Conservation (phyloP, 2,329 filamentous ascomycete species). For the Cordyceps cicadae region DNA sequence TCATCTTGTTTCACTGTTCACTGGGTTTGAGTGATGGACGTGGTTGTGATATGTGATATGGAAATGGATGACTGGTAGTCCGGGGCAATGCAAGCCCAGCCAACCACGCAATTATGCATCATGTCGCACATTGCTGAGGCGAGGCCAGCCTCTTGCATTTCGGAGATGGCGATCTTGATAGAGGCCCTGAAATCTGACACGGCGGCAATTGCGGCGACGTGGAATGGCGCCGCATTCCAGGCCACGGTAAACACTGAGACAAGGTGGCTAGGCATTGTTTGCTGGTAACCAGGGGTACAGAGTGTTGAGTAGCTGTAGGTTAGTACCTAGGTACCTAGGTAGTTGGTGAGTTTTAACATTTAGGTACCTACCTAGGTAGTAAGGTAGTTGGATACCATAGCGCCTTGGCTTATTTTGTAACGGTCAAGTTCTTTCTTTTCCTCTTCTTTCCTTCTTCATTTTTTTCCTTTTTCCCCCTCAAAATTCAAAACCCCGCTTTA, state of each 20-base stretch:
- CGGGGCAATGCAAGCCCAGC: background rate
- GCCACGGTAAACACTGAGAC: background rate
- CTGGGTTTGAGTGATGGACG: background rate
- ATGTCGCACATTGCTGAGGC: background rate
- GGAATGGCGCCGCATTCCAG: background rate
- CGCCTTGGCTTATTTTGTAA: too few relatives aligned
- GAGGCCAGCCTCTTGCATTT: background rate
- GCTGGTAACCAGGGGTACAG: background rate
- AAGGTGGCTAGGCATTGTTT: background rate
- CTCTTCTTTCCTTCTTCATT: too few relatives aligned
- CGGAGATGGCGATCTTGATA: background rate
- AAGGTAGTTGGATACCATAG: too few relatives aligned
- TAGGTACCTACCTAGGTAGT: too few relatives aligned
- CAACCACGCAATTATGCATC: background rate
- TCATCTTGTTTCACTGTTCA: background rate
- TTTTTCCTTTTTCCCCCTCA: too few relatives aligned
- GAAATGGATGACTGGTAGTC: too few relatives aligned
- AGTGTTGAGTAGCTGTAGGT: too few relatives aligned
- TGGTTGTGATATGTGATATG: too few relatives aligned
- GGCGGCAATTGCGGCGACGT: background rate
- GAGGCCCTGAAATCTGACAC: background rate
- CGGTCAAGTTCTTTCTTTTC: too few relatives aligned
- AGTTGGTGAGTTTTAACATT: too few relatives aligned
- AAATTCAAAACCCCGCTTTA: too few relatives aligned
- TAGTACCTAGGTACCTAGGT: too few relatives aligned